Conservation (phyloP, 169 alveolate species). For the Perkinsus olseni region DNA sequence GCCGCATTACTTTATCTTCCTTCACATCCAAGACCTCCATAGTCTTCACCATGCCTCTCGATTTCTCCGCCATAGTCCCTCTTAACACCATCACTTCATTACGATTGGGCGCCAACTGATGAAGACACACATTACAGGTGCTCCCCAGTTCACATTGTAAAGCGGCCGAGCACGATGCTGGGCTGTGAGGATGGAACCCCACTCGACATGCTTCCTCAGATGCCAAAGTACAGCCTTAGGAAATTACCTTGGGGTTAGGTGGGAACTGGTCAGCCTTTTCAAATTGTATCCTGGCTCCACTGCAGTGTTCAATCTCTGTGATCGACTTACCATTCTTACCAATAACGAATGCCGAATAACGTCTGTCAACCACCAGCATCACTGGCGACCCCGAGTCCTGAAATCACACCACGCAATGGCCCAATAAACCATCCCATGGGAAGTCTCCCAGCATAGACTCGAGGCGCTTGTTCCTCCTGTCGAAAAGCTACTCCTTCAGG, state of each 20-base stretch:
- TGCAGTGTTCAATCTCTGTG: background rate
- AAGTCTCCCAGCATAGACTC: no score
- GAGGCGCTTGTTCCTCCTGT: no score
- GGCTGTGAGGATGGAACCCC: no score
- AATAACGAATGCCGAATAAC: background rate
- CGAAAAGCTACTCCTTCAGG: no score
- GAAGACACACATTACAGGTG: no score
- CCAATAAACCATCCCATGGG: no score
- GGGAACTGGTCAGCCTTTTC: background rate
- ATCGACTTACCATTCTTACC: background rate
- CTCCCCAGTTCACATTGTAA: no score
- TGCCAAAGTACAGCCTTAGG: background rate
- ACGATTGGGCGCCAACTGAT: background rate
- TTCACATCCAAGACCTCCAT: background rate
- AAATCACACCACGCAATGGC: no score
- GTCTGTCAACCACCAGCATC: background rate
- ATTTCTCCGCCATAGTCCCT: background rate
- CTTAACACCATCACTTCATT: background rate
- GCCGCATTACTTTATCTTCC: background rate
- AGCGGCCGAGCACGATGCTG: no score
- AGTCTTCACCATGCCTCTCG: background rate
- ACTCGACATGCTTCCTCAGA: background rate
- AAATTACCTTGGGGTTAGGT: background rate
- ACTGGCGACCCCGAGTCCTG: background rate
- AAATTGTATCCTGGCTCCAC: background rate